phyloP scores from a whole-genome alignment of 495 filamentous ascomycete species.

The Penicillium parvum region DNA sequence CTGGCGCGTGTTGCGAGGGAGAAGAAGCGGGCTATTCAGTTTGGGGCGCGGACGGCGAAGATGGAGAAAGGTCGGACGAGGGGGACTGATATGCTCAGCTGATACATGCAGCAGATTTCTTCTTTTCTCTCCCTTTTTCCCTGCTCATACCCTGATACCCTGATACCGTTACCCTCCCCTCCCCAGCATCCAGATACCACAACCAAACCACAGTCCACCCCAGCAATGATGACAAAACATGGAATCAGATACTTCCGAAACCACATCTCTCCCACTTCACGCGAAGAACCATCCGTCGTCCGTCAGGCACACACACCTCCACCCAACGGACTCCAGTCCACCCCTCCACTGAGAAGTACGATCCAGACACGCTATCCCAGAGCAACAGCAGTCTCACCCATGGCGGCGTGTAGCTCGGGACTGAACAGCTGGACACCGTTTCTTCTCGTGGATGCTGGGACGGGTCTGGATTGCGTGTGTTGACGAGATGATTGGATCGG shows the following conservation, averaged over 20 bases:
- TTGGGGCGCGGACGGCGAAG: constrained; percentile 80
- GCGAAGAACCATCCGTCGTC: not conserved
- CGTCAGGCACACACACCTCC: too few species aligned
- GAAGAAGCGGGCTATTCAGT: constrained; percentile 93
- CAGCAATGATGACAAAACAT: constrained; percentile 46
- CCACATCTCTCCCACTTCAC: constrained; percentile 7
- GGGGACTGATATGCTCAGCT: constrained; percentile 55
- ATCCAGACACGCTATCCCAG: not conserved
- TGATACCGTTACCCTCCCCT: not conserved
- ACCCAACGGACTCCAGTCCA: too few species aligned
- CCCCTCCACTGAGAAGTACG: constrained; percentile 2
- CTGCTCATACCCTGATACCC: too few species aligned
- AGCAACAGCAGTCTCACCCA: constrained; percentile 30
- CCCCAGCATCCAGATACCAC: not conserved
- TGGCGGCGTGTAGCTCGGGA: constrained; percentile 18
- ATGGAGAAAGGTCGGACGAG: constrained; percentile 72
- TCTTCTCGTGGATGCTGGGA: too few species aligned
- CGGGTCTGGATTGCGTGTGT: not conserved
- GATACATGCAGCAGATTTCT: constrained; percentile 13
- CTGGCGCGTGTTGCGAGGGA: constrained; percentile 67
- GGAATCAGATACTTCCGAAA: constrained; percentile 53
- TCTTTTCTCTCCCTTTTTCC: constrained; percentile 3
- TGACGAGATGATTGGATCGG: constrained; percentile 1
- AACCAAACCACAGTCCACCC: constrained; percentile 3
- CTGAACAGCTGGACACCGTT: too few species aligned